Evolutionary conservation across 2,329 filamentous ascomycete species (phyloP), one percentile per base, ranked within the genome.

Genomic region (Herpotrichia juniperi): DNA sequence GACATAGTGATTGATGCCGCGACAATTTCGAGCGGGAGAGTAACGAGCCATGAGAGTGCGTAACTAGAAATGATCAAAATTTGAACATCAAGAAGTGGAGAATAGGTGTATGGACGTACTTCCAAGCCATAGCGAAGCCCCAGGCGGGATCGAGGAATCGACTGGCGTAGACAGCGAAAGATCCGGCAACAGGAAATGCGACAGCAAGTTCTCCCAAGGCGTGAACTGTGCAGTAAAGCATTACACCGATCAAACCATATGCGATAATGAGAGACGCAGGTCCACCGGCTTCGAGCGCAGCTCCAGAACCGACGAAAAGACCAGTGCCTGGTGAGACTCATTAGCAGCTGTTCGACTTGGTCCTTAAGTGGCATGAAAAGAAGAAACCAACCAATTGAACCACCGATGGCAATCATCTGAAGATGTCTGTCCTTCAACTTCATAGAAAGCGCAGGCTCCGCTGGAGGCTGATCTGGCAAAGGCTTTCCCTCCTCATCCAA

Each of bases 61-160:
- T 96, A 96, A 67, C 87, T 90, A 63, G 44, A 34, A 4, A 42
- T 32, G 57, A 54, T 56, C 26, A 48, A 45, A 44, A 42, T 19
- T 9, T 31, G 11, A 26, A 10, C 22, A 42, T 22, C 51, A 19
- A 32, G 42, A 47, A 8, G 16, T 11, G 11, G 40, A 25, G 35
- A 19, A 39, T 35, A 44, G 21, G 6, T 2, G 10, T 4, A 17
- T 42, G 19, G 12, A 81, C 85, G 74, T 73, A 88, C 82, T 93
- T 94, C 90, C 90, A 94, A 8, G 90, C 91, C 89, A 96, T 93
- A 31, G 90, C 89, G 69, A 94, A 94, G 0, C 91, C 91, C 91
- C 90, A 96, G 0, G 91, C 91, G 0, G 92, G 92, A 67, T 96
- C 91, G 11, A 96, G 74, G 65, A 96, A 96, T 8, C 92, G 84